Percentiles rank a stretch among this genome's conserved stretches.
phyloP scores from a whole-genome alignment of 2,329 filamentous ascomycete species.

The Xylariaceae sp. region DNA sequence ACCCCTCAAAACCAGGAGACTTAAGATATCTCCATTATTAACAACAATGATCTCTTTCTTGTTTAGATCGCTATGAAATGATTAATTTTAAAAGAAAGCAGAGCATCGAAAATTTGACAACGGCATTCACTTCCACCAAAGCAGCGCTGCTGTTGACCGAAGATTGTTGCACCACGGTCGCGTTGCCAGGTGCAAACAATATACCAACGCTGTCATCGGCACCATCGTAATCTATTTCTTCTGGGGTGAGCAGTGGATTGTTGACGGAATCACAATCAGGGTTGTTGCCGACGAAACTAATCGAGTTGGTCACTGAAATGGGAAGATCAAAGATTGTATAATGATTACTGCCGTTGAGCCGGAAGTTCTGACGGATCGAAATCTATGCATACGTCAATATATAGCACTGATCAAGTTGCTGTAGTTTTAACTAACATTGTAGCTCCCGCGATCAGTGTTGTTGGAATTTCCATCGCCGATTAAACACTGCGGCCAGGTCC shows the following conservation, averaged over 20 bases:
- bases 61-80: too few relatives aligned
- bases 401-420: background rate
- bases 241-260: slow-evolving; percentile 47
- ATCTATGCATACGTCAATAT: slow-evolving; percentile 40
- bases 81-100: too few relatives aligned
- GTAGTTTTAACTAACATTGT: slow-evolving; percentile 48
- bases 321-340: slow-evolving; percentile 71
- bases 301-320: slow-evolving; percentile 64
- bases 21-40: too few relatives aligned
- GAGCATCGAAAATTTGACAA: slow-evolving; percentile 32
- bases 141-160: too few relatives aligned
- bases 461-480: slow-evolving; percentile 54
- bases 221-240: slow-evolving; percentile 40
- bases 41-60: too few relatives aligned
- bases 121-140: too few relatives aligned
- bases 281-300: slow-evolving; percentile 41
- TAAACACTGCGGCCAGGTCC: slow-evolving; percentile 67
- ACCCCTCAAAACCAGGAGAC: too few relatives aligned
- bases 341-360: slow-evolving; percentile 58
- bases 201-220: slow-evolving; percentile 44
- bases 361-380: slow-evolving; percentile 67
- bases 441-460: slow-evolving; percentile 53
- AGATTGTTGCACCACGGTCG: slow-evolving; percentile 41
- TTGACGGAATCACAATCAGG: slow-evolving; percentile 47
- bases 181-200: slow-evolving; percentile 50